Percentiles rank a stretch among this genome's conserved stretches.
These are phyloP conservation scores for Viola pubescens DNA, from an alignment of 441 rosid genomes.

Conservation along the genomic window DNA sequence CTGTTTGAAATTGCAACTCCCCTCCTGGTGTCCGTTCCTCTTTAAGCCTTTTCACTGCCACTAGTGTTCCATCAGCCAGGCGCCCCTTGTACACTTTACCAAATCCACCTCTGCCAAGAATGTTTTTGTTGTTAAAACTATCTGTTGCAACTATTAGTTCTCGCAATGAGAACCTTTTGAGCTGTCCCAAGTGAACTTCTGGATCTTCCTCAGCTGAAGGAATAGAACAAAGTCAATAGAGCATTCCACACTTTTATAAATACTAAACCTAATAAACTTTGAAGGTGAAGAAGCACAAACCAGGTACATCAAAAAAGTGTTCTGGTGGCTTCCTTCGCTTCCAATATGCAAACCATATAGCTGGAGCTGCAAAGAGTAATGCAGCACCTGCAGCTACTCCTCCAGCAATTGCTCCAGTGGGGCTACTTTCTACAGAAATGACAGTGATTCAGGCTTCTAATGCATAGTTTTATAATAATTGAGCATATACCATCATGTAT, in stretches of 20 bases:
- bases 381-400: conserved; percentile 96
- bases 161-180: conserved; percentile 61
- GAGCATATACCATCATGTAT: not conserved
- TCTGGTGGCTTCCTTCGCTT: conserved; percentile 67
- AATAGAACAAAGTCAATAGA: conserved; percentile 3
- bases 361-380: conserved; percentile 79
- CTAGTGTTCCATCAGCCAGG: conserved; percentile 65
- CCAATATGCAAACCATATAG: conserved; percentile 84
- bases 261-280: conserved; percentile 1
- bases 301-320: conserved; percentile 78
- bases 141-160: conserved; percentile 76
- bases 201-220: conserved; percentile 72
- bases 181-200: conserved; percentile 64
- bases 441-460: not conserved
- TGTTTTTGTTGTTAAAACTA: conserved; percentile 62
- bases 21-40: conserved; percentile 75
- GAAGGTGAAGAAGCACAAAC: conserved; percentile 33
- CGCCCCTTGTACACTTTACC: conserved; percentile 77
- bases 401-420: conserved; percentile 84
- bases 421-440: conserved; percentile 46
- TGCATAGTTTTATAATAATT: not conserved
- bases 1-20: conserved; percentile 69
- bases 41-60: conserved; percentile 64
- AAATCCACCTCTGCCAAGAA: conserved; percentile 64
- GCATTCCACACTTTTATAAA: not conserved